These are phyloP conservation scores for Cyclotella choctawhatcheeana DNA, from an alignment of 108 stramenopile species.

Conservation along the genomic window DNA sequence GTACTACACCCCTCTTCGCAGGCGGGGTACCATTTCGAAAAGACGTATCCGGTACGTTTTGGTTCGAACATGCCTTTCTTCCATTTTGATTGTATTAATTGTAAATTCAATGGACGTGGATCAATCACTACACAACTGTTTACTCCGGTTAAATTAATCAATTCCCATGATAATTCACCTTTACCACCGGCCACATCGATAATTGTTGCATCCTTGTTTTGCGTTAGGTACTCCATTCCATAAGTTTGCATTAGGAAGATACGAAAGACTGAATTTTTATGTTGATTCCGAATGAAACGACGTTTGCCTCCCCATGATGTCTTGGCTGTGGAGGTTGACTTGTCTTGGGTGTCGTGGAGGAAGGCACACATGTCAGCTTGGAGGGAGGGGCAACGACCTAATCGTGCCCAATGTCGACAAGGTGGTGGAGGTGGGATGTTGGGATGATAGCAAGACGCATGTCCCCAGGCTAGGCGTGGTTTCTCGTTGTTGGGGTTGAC, in stretches of 20 bases:
- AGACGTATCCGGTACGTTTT: constrained; percentile 34
- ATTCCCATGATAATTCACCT: constrained; percentile 46
- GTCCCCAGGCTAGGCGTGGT: constrained; percentile 30
- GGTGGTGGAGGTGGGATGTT: constrained; percentile 29
- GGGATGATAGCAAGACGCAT: constrained; percentile 20
- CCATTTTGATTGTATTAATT: constrained; percentile 27
- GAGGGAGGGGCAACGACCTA: constrained; percentile 37
- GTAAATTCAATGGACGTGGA: constrained; percentile 40
- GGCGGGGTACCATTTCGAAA: constrained; percentile 49
- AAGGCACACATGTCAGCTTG: constrained; percentile 35
- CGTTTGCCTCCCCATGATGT: constrained; percentile 37
- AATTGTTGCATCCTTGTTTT: constrained; percentile 7
- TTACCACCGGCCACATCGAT: constrained; percentile 53
- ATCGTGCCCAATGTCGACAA: constrained; percentile 42
- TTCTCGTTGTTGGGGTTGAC: neutral
- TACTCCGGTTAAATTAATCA: constrained; percentile 40
- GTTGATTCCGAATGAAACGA: constrained; percentile 34
- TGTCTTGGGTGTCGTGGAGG: constrained; percentile 18
- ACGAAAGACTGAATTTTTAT: constrained; percentile 50
- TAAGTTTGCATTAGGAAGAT: constrained; percentile 48
- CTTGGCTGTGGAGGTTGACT: constrained; percentile 8
- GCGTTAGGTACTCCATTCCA: constrained; percentile 34
- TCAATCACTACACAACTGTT: constrained; percentile 40
- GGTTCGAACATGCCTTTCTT: constrained; percentile 43
- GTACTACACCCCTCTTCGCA: constrained; percentile 42